These are phyloP conservation scores for Corylus americana DNA, from an alignment of 306 rosid species.

Conservation along the genomic window DNA sequence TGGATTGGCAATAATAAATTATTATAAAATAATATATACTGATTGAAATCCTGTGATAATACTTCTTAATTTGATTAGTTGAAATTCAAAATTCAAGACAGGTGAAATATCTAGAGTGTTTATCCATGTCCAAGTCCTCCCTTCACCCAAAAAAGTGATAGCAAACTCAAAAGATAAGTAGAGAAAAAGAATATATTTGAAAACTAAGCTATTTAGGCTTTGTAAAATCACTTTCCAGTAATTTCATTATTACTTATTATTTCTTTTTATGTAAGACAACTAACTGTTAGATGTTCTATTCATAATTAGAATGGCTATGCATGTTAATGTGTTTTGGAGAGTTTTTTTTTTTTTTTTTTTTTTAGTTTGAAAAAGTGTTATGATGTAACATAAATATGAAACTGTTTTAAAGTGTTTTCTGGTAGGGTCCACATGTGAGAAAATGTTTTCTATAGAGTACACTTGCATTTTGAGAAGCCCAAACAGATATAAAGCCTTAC, in stretches of 20 bases:
- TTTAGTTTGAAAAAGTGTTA: too few relatives aligned
- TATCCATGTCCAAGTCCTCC: not conserved
- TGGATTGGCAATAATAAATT: conserved; percentile 10
- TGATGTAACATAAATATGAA: too few relatives aligned
- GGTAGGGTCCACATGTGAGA: too few relatives aligned
- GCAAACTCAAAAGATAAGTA: not conserved
- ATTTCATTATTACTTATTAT: not conserved
- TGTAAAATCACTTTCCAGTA: not conserved
- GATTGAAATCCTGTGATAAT: too few relatives aligned
- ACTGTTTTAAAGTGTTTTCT: too few relatives aligned
- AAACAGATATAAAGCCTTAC: too few relatives aligned
- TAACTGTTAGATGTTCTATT: not conserved
- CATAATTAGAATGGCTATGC: not conserved
- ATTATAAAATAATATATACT: not conserved
- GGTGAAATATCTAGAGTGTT: not conserved
- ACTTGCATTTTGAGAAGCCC: too few relatives aligned
- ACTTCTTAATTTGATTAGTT: too few relatives aligned
- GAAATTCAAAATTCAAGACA: not conserved
- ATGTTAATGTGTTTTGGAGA: too few relatives aligned
- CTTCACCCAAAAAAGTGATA: not conserved
- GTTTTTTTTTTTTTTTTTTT: too few relatives aligned
- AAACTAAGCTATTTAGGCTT: not conserved
- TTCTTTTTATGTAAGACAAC: not conserved
- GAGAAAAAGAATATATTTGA: not conserved
- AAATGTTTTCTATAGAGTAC: too few relatives aligned